Conservation (phyloP, 2,329 filamentous ascomycete genomes). For the Penicillium sp. region DNA sequence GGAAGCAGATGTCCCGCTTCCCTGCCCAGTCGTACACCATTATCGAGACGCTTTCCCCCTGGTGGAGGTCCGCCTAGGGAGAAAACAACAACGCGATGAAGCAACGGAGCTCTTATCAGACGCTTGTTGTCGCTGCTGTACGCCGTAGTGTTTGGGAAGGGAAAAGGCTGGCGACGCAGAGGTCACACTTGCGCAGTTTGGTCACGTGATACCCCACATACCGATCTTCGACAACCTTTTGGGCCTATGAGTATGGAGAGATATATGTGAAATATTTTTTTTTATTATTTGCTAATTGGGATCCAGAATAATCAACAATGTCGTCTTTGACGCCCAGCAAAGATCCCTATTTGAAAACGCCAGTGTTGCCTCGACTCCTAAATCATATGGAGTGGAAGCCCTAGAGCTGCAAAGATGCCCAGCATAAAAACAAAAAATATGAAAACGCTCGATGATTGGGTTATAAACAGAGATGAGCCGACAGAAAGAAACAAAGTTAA, state of each 20-base stretch:
- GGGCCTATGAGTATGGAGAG: background rate
- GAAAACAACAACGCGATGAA: background rate
- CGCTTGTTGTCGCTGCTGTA: slow-evolving; percentile 37
- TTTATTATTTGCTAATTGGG: background rate
- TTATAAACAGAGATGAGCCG: background rate
- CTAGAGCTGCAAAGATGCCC: background rate
- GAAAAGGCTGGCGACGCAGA: slow-evolving; percentile 19
- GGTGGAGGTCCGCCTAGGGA: slow-evolving; percentile 23
- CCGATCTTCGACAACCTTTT: background rate
- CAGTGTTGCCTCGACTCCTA: background rate
- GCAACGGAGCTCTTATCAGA: slow-evolving; percentile 25
- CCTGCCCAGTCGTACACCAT: slow-evolving; percentile 67
- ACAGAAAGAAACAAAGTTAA: background rate
- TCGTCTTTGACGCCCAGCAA: background rate
- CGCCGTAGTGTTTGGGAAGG: slow-evolving; percentile 31
- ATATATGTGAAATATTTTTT: background rate
- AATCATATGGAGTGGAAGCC: background rate
- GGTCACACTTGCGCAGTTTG: slow-evolving; percentile 24
- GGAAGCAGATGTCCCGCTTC: slow-evolving; percentile 65
- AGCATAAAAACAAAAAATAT: slow-evolving; percentile 5
- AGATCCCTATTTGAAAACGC: background rate
- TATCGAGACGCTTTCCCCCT: slow-evolving; percentile 25
- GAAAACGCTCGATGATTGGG: slow-evolving; percentile 12
- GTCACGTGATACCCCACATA: slow-evolving; percentile 12
- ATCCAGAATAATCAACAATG: background rate